Evolutionary conservation across 169 alveolate genomes (phyloP).

Genomic region (Plasmodium relictum): DNA sequence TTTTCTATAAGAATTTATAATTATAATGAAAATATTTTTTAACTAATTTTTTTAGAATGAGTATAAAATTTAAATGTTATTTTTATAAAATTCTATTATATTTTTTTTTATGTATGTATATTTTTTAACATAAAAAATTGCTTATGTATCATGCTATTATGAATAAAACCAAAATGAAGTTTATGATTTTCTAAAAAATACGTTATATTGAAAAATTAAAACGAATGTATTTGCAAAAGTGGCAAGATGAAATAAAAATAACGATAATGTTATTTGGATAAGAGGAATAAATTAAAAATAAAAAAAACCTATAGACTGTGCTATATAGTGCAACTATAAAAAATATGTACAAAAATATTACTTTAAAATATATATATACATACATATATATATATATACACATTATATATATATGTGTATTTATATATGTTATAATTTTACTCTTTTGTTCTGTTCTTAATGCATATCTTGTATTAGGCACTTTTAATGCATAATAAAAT

Average conservation of each 20-base stretch:
- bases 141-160: too few relatives aligned
- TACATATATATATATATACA: slow-evolving; percentile 5
- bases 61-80: too few relatives aligned
- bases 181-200: too few relatives aligned
- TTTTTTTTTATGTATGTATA: too few relatives aligned
- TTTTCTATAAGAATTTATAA: too few relatives aligned
- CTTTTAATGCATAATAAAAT: slow-evolving; percentile 51
- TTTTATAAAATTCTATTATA: too few relatives aligned
- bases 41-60: too few relatives aligned
- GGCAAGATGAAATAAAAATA: background rate
- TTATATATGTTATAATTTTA: background rate
- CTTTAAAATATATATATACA: background rate
- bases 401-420: too few relatives aligned
- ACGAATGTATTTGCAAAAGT: background rate
- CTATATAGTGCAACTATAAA: slow-evolving; percentile 48
- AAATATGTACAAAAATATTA: background rate
- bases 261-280: background rate
- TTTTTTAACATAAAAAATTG: too few relatives aligned
- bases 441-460: slow-evolving; percentile 7
- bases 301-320: slow-evolving; percentile 44
- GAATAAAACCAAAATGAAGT: too few relatives aligned
- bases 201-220: too few relatives aligned
- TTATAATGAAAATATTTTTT: too few relatives aligned
- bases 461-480: slow-evolving; percentile 19
- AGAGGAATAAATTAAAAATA: slow-evolving; percentile 17